A percentile compares a stretch with the other conserved stretches of the same genome.
phyloP scores from a whole-genome alignment of 1,139 yeast genomes.

The Maudiozyma humilis region DNA sequence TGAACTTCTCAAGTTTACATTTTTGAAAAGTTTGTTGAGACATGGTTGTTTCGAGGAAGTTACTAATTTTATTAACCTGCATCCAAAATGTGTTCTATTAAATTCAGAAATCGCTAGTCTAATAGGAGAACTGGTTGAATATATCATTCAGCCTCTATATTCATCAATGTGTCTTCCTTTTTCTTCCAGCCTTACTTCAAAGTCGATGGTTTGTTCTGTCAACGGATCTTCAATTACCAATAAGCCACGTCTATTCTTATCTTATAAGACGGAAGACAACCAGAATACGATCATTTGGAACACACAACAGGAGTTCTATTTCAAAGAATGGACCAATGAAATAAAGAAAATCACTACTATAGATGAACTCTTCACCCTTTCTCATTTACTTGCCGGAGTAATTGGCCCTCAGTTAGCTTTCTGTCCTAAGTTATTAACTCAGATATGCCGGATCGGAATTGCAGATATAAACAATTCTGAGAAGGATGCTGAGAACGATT shows the following conservation, averaged over 20 bases:
- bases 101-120: conserved; percentile 46
- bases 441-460: conserved; percentile 53
- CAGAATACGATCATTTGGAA: conserved; percentile 31
- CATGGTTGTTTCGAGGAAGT: conserved; percentile 63
- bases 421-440: conserved; percentile 43
- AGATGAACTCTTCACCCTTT: conserved; percentile 38
- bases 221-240: conserved; percentile 21
- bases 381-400: conserved; percentile 30
- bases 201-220: conserved; percentile 10
- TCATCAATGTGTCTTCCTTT: neutral
- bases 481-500: conserved; percentile 18
- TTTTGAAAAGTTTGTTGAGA: conserved; percentile 48
- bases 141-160: conserved; percentile 46
- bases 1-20: conserved; percentile 36
- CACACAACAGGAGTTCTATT: conserved; percentile 39
- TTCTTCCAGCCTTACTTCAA: neutral
- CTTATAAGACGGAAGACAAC: conserved; percentile 32
- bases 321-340: conserved; percentile 41
- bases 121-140: conserved; percentile 43
- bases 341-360: conserved; percentile 36
- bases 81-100: conserved; percentile 55
- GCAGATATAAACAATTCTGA: conserved; percentile 36
- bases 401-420: conserved; percentile 49
- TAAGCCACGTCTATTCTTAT: conserved; percentile 22
- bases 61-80: conserved; percentile 48